phyloP scores from a whole-genome alignment of 1,284 basidiomycete species.

The Sporisorium sorghi region DNA sequence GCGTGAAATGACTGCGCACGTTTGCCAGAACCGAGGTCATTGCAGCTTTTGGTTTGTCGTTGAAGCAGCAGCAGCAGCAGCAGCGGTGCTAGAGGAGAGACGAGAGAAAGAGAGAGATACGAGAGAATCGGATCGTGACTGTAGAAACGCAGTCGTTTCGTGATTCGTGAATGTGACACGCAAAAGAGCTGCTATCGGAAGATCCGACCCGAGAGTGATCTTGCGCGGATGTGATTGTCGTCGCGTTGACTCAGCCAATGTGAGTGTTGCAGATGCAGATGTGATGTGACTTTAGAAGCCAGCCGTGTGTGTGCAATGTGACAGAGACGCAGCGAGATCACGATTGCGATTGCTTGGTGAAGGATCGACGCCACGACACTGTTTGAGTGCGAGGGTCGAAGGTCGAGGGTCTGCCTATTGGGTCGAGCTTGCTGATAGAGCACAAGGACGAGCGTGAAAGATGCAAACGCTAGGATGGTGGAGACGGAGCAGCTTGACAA shows the following conservation, averaged over 20 bases:
- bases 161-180: background rate
- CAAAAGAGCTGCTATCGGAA: conserved; percentile 8
- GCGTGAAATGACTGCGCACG: conserved; percentile 47
- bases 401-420: background rate
- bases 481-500: conserved; percentile 7
- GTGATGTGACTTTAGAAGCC: conserved; percentile 4
- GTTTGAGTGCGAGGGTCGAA: background rate
- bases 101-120: background rate
- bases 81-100: conserved; percentile 1
- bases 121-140: background rate
- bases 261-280: background rate
- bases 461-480: too few relatives aligned
- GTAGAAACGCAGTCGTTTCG: background rate
- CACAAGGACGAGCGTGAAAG: background rate
- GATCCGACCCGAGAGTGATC: conserved; percentile 6
- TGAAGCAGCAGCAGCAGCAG: too few relatives aligned
- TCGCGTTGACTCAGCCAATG: conserved; percentile 2
- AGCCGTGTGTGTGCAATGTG: background rate
- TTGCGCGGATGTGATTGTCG: background rate
- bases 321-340: background rate
- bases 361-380: background rate
- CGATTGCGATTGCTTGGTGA: background rate
- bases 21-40: conserved; percentile 48
- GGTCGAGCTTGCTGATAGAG: background rate
- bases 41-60: conserved; percentile 20